A percentile compares a stretch with the other conserved stretches of the same genome.
These are phyloP conservation scores for Mycena sp. DNA, from an alignment of 1,284 basidiomycete genomes.

Conservation along the genomic window DNA sequence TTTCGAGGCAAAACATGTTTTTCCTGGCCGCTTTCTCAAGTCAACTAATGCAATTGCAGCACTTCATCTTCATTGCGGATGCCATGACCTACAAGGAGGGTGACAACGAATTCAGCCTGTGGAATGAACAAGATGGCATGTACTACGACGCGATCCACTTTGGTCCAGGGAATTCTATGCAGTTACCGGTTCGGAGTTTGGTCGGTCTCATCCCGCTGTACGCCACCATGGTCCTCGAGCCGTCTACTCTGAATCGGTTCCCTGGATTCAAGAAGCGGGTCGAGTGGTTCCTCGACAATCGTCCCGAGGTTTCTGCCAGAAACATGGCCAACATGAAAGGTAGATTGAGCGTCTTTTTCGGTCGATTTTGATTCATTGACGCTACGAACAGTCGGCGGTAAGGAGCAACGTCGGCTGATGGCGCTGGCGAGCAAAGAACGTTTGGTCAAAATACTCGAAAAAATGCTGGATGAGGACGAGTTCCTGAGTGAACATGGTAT, in stretches of 20 bases:
- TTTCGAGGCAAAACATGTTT: slow-evolving; percentile 75
- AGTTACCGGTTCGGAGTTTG: slow-evolving; percentile 91
- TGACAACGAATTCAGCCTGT: slow-evolving; percentile 85
- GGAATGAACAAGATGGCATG: slow-evolving; percentile 92
- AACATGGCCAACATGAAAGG: slow-evolving; percentile 98
- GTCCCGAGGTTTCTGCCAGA: slow-evolving; percentile 86
- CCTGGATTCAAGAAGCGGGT: slow-evolving; percentile 98
- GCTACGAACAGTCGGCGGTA: slow-evolving; percentile 69
- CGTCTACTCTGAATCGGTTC: slow-evolving; percentile 88
- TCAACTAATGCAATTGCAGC: slow-evolving; percentile 56
- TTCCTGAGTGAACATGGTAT: slow-evolving; percentile 96
- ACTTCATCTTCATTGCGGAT: slow-evolving; percentile 96
- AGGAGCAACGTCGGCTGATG: slow-evolving; percentile 88
- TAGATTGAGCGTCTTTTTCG: slow-evolving; percentile 44
- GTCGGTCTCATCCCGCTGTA: slow-evolving; percentile 97
- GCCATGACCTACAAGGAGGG: slow-evolving; percentile 94
- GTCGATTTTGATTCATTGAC: slow-evolving; percentile 23
- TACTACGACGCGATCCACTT: slow-evolving; percentile 98
- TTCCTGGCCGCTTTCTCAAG: slow-evolving; percentile 15
- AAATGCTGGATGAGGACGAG: slow-evolving; percentile 97
- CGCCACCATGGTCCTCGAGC: slow-evolving; percentile 94
- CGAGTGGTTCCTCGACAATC: slow-evolving; percentile 98
- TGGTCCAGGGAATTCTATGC: slow-evolving; percentile 86
- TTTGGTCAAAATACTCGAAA: slow-evolving; percentile 88
- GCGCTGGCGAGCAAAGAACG: slow-evolving; percentile 94